phyloP scores from a whole-genome alignment of 768 basidiomycete genomes.

The Collybia sp. region DNA sequence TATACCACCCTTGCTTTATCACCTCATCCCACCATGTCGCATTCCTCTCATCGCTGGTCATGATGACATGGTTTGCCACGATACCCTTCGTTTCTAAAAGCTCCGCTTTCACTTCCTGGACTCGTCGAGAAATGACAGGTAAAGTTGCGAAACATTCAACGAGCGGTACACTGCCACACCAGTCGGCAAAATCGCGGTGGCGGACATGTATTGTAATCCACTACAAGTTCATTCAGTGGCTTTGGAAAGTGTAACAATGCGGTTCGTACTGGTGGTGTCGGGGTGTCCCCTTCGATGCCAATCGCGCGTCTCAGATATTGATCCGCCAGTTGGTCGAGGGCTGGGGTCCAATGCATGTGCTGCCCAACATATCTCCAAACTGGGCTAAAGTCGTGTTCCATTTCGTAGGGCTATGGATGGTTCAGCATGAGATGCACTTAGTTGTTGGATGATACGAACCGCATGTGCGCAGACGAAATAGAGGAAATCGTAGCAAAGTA shows the following conservation, averaged over 20 bases:
- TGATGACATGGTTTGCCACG: slow-evolving; percentile 46
- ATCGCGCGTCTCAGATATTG: slow-evolving; percentile 42
- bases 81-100: slow-evolving; percentile 39
- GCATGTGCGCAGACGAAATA: slow-evolving; percentile 44
- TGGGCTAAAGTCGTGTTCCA: slow-evolving; percentile 52
- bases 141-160: slow-evolving; percentile 51
- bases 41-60: slow-evolving; percentile 62
- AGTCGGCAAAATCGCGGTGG: slow-evolving; percentile 46
- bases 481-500: slow-evolving; percentile 49
- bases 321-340: slow-evolving; percentile 35
- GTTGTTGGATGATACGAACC: slow-evolving; percentile 22
- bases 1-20: slow-evolving; percentile 43
- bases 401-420: slow-evolving; percentile 44
- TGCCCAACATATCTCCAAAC: slow-evolving; percentile 54
- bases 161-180: slow-evolving; percentile 36
- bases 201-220: slow-evolving; percentile 58
- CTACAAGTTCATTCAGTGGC: slow-evolving; percentile 17
- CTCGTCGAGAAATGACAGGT: slow-evolving; percentile 47
- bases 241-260: not conserved
- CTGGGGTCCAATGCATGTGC: slow-evolving; percentile 44
- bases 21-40: slow-evolving; percentile 57
- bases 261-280: slow-evolving; percentile 42
- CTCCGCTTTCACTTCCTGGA: slow-evolving; percentile 50
- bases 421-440: slow-evolving; percentile 1
- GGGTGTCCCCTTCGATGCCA: slow-evolving; percentile 25